Evolutionary conservation across 2,329 filamentous ascomycete genomes (phyloP), one percentile per base, ranked within the genome.

Genomic region (Colletotrichum graminicola): DNA sequence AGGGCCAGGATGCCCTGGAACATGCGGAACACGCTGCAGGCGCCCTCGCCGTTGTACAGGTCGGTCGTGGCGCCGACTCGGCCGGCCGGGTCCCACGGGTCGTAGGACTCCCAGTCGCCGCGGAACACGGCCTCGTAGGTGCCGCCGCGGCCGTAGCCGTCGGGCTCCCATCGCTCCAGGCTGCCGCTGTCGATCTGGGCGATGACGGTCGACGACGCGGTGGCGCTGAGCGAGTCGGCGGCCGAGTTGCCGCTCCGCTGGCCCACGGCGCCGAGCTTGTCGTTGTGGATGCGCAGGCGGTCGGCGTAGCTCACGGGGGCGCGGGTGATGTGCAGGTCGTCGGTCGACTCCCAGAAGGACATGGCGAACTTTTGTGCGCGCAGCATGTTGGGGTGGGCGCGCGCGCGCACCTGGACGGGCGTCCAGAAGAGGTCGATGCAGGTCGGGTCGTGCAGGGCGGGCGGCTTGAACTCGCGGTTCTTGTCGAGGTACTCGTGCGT

Each of bases 1-100:
- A 95, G 88, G 36, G 86, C 85, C 18, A 95, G 80, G 91, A 92
- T 94, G 62, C 92, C 93, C 78, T 95, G 93, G 77, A 92, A 93
- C 86, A 94, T 93, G 61, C 93, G 87, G 78, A 94, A 92, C 80
- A 93, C 91, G 61, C 85, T 90, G 79, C 92, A 94, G 11, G 90
- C 89, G 2, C 92, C 92, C 0, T 91, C 88, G 10, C 92, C 91
- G 67, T 92, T 87, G 78, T 95, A 94, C 29, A 94, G 79, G 78
- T 95, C 92, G 75, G 89, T 89, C 3, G 87, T 85, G 11, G 90
- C 91, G 1, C 83, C 82, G 0, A 94, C 82, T 16, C 93, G 87
- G 71, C 88, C 87, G 74, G 87, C 89, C 8, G 88, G 88, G 78
- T 95, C 92, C 88, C 91, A 95, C 0, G 93, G 89, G 75, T 95